Evolutionary conservation across 345 rosid genomes (phyloP).

Genomic region (Rhodamnia argentea): DNA sequence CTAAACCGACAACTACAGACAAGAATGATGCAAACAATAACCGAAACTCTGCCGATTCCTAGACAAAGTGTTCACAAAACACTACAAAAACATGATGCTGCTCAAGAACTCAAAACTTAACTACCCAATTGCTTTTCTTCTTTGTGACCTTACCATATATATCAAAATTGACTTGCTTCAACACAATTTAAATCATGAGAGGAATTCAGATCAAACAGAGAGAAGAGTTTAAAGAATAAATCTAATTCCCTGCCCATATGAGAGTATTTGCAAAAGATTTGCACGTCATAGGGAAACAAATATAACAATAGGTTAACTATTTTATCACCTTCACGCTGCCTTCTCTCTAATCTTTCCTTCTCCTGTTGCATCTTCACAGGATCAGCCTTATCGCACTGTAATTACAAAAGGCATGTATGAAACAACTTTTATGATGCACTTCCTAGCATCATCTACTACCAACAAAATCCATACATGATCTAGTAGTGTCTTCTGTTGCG

Average conservation of each 20-base stretch:
- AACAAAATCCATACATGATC: conserved; percentile 30
- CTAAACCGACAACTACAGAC: not conserved
- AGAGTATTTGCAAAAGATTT: not conserved
- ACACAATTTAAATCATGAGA: not conserved
- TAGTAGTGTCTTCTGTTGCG: conserved; percentile 51
- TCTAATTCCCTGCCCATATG: not conserved
- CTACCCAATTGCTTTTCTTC: not conserved
- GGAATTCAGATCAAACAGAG: not conserved
- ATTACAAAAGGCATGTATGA: not conserved
- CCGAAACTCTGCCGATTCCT: not conserved
- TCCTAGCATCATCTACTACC: not conserved
- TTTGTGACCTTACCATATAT: not conserved
- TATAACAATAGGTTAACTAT: not conserved
- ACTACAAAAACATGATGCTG: not conserved
- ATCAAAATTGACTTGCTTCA: not conserved
- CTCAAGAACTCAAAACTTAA: not conserved
- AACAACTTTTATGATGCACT: not conserved
- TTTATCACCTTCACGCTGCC: conserved; percentile 63
- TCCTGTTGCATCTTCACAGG: conserved; percentile 44
- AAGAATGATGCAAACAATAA: not conserved
- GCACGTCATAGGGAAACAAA: not conserved
- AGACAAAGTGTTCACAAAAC: not conserved
- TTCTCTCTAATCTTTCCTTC: conserved; percentile 56
- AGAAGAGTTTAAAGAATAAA: not conserved
- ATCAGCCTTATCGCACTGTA: conserved; percentile 59